Conservation (phyloP, 805 yeast species). For the Alloascoidea africana region DNA sequence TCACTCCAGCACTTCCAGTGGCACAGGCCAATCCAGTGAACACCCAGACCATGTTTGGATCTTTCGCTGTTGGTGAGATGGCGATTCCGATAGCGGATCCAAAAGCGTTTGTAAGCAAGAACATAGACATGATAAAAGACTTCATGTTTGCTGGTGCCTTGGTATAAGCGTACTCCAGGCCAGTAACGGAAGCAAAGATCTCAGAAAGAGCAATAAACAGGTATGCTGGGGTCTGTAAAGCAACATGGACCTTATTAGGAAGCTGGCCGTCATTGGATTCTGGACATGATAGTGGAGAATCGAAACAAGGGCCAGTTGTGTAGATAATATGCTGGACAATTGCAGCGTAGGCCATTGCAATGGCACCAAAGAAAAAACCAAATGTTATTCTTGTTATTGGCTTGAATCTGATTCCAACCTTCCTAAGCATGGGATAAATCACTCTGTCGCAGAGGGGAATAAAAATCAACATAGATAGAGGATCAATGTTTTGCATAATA, state of each 20-base stretch:
- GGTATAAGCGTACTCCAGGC: conserved; percentile 72
- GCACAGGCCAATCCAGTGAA: conserved; percentile 48
- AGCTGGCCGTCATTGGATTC: conserved; percentile 19
- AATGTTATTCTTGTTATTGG: conserved; percentile 59
- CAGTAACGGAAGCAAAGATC: conserved; percentile 68
- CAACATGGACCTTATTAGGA: conserved; percentile 49
- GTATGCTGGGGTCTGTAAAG: conserved; percentile 61
- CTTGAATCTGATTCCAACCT: conserved; percentile 34
- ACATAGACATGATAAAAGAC: conserved; percentile 43
- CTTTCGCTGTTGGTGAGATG: conserved; percentile 44
- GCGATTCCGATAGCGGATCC: conserved; percentile 72
- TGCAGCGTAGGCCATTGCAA: conserved; percentile 63
- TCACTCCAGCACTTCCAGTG: conserved; percentile 39
- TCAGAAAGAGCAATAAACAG: conserved; percentile 61
- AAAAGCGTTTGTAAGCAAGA: conserved; percentile 57
- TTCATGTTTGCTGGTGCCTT: conserved; percentile 64
- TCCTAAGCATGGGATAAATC: conserved; percentile 39
- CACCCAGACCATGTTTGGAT: conserved; percentile 61
- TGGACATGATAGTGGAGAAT: conserved; percentile 40
- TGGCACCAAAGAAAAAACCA: conserved; percentile 53
- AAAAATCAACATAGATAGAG: conserved; percentile 61
- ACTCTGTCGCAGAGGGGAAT: conserved; percentile 55
- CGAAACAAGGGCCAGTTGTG: conserved; percentile 59
- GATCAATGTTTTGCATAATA: conserved; percentile 60
- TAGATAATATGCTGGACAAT: conserved; percentile 60